Conservation (phyloP, 441 rosid genomes). For the Brassica balearica region DNA sequence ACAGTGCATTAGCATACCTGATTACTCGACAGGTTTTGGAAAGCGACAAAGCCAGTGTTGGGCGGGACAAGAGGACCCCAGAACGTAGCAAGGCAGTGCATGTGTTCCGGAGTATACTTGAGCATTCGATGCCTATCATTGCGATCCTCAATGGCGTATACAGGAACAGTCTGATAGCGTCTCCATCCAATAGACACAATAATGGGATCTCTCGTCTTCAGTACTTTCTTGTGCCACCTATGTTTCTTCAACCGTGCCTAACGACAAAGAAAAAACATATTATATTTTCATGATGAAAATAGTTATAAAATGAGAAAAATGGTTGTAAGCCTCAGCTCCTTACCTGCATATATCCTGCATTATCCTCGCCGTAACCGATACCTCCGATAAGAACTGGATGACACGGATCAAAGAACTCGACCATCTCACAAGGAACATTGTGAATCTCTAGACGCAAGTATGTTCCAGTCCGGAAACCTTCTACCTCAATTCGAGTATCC, state of each 20-base stretch:
- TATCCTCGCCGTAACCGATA: conserved; percentile 87
- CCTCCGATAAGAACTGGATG: conserved; percentile 92
- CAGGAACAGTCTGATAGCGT: conserved; percentile 85
- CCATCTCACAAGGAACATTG: conserved; percentile 93
- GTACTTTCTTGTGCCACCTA: conserved; percentile 89
- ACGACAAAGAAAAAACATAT: neutral
- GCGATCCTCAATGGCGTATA: conserved; percentile 80
- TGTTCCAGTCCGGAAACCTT: conserved; percentile 86
- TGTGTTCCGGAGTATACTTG: conserved; percentile 80
- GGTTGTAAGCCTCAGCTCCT: too few species aligned
- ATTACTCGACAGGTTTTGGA: conserved; percentile 67
- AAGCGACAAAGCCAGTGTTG: conserved; percentile 79
- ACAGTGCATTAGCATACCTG: conserved; percentile 58
- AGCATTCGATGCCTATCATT: conserved; percentile 95
- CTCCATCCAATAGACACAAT: conserved; percentile 97
- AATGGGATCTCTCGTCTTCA: conserved; percentile 90
- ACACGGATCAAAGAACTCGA: conserved; percentile 85
- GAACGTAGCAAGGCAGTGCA: conserved; percentile 87
- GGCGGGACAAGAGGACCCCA: conserved; percentile 96
- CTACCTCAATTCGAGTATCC: conserved; percentile 75
- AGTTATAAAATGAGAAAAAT: too few species aligned
- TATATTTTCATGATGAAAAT: too few species aligned
- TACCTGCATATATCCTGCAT: conserved; percentile 96
- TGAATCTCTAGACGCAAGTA: conserved; percentile 89
- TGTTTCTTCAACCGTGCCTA: conserved; percentile 86